Percentiles rank a stretch among this genome's conserved stretches.
These are phyloP conservation scores for Neolentinus lepideus DNA, from an alignment of 1,284 basidiomycete genomes.

Conservation along the genomic window DNA sequence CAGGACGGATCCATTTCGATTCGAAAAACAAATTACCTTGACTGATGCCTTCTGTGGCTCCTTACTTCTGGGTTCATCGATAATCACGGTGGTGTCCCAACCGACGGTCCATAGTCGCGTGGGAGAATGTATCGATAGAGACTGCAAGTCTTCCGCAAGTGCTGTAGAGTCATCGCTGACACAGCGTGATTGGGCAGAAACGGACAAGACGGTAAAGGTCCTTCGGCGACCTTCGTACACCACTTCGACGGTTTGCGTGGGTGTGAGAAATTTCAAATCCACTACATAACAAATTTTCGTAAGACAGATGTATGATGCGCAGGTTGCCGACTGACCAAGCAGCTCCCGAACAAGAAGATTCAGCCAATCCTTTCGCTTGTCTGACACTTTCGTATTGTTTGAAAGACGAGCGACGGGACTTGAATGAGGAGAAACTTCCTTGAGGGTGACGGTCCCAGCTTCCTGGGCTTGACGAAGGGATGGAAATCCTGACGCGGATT, in stretches of 20 bases:
- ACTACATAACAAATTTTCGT: conserved; percentile 35
- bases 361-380: conserved; percentile 59
- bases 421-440: conserved; percentile 29
- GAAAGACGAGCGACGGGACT: conserved; percentile 5
- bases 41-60: conserved; percentile 7
- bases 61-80: conserved; percentile 28
- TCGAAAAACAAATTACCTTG: conserved; percentile 3
- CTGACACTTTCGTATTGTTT: conserved; percentile 9
- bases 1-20: conserved; percentile 2
- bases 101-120: conserved; percentile 45
- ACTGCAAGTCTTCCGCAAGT: conserved; percentile 32
- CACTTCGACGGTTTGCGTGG: conserved; percentile 55
- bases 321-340: conserved; percentile 35
- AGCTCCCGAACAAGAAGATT: conserved; percentile 51
- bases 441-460: conserved; percentile 43
- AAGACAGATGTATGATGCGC: conserved; percentile 2
- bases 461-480: conserved; percentile 39
- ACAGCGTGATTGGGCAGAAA: conserved; percentile 29
- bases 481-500: conserved; percentile 36
- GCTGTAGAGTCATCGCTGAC: conserved; percentile 17
- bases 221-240: conserved; percentile 54
- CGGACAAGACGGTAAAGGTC: conserved; percentile 44
- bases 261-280: conserved; percentile 65
- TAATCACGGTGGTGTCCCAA: conserved; percentile 54
- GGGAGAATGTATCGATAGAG: conserved; percentile 31